Percentiles rank a stretch among this genome's conserved stretches.
Conservation (phyloP, 345 rosid species). For the Clausena lansium region DNA sequence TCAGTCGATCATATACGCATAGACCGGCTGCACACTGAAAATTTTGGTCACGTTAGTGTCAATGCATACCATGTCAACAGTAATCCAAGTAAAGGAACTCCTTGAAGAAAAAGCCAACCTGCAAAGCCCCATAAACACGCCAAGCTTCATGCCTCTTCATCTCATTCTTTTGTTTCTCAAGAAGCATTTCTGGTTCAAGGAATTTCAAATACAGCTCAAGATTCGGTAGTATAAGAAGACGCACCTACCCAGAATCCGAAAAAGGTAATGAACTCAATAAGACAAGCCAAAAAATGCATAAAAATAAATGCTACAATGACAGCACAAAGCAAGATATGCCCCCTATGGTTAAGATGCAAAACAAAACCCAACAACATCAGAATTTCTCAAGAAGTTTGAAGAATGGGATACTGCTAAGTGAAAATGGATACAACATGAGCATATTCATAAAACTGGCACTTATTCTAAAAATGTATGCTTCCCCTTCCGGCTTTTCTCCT, state of each 20-base stretch:
- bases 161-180: conserved; percentile 63
- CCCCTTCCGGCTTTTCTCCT: not conserved
- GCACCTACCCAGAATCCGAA: conserved; percentile 51
- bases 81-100: not conserved
- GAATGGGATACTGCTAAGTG: not conserved
- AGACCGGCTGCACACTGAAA: conserved; percentile 76
- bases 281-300: not conserved
- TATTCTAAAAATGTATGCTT: not conserved
- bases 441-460: not conserved
- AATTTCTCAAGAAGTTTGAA: not conserved
- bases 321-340: not conserved
- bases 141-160: conserved; percentile 68
- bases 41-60: conserved; percentile 17
- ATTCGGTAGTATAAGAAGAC: conserved; percentile 74
- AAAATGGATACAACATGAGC: not conserved
- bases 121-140: conserved; percentile 79
- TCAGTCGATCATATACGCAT: conserved; percentile 65
- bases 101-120: conserved; percentile 41
- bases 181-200: conserved; percentile 69
- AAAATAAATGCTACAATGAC: not conserved
- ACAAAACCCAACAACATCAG: not conserved
- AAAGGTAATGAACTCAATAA: conserved; percentile 9
- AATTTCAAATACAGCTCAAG: conserved; percentile 68
- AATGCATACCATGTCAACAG: not conserved
- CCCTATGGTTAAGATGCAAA: not conserved